Percentiles rank a stretch among this genome's conserved stretches.
Evolutionary conservation across 176 grass and related monocot species (phyloP).

Genomic region (Lolium multiflorum): DNA sequence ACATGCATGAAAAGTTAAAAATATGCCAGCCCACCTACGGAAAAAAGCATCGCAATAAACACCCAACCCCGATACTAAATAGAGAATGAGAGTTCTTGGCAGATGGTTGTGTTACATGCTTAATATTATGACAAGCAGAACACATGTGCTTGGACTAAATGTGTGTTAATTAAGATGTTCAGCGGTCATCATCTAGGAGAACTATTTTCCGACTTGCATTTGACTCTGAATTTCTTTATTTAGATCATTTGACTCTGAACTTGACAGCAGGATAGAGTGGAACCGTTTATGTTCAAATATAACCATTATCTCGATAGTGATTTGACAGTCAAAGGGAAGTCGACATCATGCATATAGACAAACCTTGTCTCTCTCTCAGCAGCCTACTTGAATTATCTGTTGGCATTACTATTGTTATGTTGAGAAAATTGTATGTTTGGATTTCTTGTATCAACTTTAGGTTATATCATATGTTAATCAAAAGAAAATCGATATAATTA

Average conservation of each 20-base stretch:
- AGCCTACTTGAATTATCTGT: not conserved
- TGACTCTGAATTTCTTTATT: not conserved
- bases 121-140: not conserved
- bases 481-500: not conserved
- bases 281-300: not conserved
- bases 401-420: not conserved
- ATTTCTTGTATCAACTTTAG: not conserved
- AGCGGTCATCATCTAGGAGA: not conserved
- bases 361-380: not conserved
- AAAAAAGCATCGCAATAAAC: not conserved
- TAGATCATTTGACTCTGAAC: no score
- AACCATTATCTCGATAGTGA: not conserved
- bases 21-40: not conserved
- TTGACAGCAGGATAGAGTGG: not conserved
- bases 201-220: no score
- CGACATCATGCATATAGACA: not conserved
- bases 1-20: not conserved
- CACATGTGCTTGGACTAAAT: conserved; percentile 26
- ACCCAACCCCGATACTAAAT: not conserved
- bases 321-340: not conserved
- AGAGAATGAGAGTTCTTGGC: not conserved
- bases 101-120: not conserved
- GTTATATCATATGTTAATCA: not conserved
- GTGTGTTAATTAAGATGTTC: conserved; percentile 10
- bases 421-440: not conserved